phyloP scores from a whole-genome alignment of 1,284 basidiomycete genomes.

The Abortiporus biennis region DNA sequence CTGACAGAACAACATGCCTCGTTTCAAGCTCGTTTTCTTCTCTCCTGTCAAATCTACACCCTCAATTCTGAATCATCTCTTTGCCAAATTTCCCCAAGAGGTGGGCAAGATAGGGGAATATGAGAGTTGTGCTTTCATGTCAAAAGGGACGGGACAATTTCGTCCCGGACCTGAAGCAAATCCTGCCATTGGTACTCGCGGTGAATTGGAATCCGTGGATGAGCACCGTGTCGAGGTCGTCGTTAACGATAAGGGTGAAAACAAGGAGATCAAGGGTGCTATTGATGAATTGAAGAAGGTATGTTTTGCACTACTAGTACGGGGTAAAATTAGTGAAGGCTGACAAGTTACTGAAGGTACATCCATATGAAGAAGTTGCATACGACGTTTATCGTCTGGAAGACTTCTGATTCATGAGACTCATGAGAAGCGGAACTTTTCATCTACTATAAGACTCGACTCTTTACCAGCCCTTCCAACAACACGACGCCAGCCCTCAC shows the following conservation, averaged over 20 bases:
- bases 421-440: background rate
- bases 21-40: slow-evolving; percentile 38
- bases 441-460: background rate
- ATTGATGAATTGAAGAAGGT: slow-evolving; percentile 43
- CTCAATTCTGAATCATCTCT: slow-evolving; percentile 36
- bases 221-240: slow-evolving; percentile 50
- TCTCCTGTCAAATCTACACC: slow-evolving; percentile 33
- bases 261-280: slow-evolving; percentile 32
- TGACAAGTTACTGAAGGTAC: slow-evolving; percentile 28
- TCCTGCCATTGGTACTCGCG: slow-evolving; percentile 36
- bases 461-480: slow-evolving; percentile 16
- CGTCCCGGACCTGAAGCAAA: slow-evolving; percentile 34
- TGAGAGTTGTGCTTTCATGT: slow-evolving; percentile 45
- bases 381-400: slow-evolving; percentile 50
- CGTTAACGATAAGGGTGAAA: slow-evolving; percentile 33
- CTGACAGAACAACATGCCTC: slow-evolving; percentile 7
- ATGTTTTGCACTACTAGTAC: slow-evolving; percentile 13
- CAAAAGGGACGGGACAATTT: slow-evolving; percentile 48
- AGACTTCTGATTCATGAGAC: slow-evolving; percentile 30
- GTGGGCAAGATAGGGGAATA: slow-evolving; percentile 48
- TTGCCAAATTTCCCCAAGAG: slow-evolving; percentile 34
- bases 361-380: slow-evolving; percentile 54
- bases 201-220: slow-evolving; percentile 39
- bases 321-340: background rate
- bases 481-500: slow-evolving; percentile 22